Base-by-base conservation (phyloP, 192 early-diverging fungal genomes). In the Podila minutissima region DNA sequence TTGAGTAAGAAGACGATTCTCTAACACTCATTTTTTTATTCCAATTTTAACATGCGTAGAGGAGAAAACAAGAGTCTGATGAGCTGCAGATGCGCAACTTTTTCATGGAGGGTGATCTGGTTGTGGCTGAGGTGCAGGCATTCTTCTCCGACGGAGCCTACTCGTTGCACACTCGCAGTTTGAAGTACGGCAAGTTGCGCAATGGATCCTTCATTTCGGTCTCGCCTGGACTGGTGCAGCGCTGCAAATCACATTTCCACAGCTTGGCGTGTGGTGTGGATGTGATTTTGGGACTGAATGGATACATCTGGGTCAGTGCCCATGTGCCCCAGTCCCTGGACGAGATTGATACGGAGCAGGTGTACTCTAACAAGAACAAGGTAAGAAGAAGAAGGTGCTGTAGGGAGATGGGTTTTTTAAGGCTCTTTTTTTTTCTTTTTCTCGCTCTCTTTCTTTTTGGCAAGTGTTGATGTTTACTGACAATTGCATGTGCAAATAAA, bases 1-100 rank as follows among this genome's bases (percentile, higher is more conserved):
- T 64, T 64, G 35, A n/a, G 3, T 20, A 29, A 20, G 20, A 20
- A 26, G 15, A 11, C 41, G 5, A 15, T 31, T 1, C 35, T 35
- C 26, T 61, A 6, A 17, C 11, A 12, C 2, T 22, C 1, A n/a
- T 19, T 4, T 48, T 29, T 37, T 19, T 4, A 32, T 29, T 37
- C 41, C 15, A 46, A 46, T 4, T 33, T 37, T 48, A 4, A n/a
- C 3, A 24, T 74, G 1, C 61, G 0, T 78, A 95, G 91, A 84
- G 96, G 72, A 89, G 97, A 84, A 97, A 98, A 88, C 93, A 92
- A 48, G 98, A 98, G 81, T 94, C 93, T 0, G 97, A 99, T 83
- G 96, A 99, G 82, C 87, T 98, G 70, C 94, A 97, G 78, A 99
- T 99, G 97, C 90, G 95, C 53, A 91, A 89, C 33, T 97, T 97